Percentiles rank a stretch among this genome's conserved stretches.
phyloP scores from a whole-genome alignment of 805 yeast species.

The Schizosaccharomyces osmophilus region DNA sequence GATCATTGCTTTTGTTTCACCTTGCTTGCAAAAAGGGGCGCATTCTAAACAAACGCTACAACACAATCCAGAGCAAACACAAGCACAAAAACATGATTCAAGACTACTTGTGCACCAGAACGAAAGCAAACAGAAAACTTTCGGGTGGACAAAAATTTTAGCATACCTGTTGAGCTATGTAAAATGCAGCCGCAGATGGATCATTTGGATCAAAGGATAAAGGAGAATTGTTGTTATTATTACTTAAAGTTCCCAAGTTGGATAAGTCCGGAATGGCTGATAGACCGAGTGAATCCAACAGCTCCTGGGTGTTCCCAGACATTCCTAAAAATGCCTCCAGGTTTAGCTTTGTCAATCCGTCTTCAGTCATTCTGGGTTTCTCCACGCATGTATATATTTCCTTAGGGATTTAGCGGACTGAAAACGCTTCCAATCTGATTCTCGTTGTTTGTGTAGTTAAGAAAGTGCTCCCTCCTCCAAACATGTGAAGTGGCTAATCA shows the following conservation, averaged over 20 bases:
- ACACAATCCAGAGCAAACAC: too few relatives aligned
- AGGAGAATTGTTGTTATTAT: neutral
- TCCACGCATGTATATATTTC: too few relatives aligned
- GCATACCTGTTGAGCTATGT: slow-evolving; percentile 2
- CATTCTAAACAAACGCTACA: too few relatives aligned
- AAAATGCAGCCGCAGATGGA: slow-evolving; percentile 1
- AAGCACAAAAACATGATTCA: too few relatives aligned
- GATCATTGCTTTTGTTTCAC: too few relatives aligned
- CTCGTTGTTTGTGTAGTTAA: too few relatives aligned
- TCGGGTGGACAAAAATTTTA: neutral
- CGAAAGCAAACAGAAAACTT: neutral
- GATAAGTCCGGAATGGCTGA: neutral
- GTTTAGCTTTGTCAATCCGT: neutral
- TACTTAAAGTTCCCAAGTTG: neutral
- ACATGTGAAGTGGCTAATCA: too few relatives aligned
- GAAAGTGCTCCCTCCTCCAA: too few relatives aligned
- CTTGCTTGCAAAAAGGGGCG: too few relatives aligned
- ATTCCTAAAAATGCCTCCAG: neutral
- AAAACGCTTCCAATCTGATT: too few relatives aligned
- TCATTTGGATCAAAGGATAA: neutral
- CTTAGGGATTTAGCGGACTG: too few relatives aligned
- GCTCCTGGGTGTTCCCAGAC: neutral
- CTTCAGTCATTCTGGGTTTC: neutral
- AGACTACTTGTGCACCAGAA: too few relatives aligned
- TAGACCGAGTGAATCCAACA: neutral